These are phyloP conservation scores for Santalum album DNA, from an alignment of 164 flowering plant genomes.

Conservation along the genomic window DNA sequence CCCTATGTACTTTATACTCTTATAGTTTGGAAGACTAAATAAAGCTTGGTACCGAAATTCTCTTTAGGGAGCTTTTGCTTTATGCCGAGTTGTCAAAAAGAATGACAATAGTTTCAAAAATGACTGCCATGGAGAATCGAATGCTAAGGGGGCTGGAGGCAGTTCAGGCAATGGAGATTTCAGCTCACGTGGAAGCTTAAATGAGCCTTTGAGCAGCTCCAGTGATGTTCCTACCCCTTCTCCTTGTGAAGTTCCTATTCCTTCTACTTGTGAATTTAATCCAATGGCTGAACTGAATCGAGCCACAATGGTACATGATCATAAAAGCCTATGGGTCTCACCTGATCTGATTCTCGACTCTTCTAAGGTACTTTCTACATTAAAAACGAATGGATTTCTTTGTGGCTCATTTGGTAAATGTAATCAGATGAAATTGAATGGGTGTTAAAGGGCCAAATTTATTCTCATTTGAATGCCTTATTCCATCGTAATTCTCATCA, in stretches of 20 bases:
- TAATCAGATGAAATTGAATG: no score
- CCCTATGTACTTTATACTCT: no score
- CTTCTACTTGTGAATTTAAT: slow-evolving; percentile 34
- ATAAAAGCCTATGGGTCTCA: slow-evolving; percentile 33
- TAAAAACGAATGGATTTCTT: no score
- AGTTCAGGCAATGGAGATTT: slow-evolving; percentile 25
- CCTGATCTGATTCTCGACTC: slow-evolving; percentile 58
- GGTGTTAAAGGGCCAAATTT: no score
- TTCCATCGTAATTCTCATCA: no score
- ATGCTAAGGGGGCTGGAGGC: slow-evolving; percentile 30
- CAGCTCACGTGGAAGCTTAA: slow-evolving; percentile 15
- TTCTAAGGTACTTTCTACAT: slow-evolving; percentile 45
- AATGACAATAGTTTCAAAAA: slow-evolving; percentile 32
- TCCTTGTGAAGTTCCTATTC: slow-evolving; percentile 36
- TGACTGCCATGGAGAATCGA: slow-evolving; percentile 29
- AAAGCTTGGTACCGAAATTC: not conserved
- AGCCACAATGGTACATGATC: slow-evolving; percentile 16
- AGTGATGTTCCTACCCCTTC: slow-evolving; percentile 25
- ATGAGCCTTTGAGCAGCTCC: slow-evolving; percentile 24
- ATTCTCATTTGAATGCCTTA: no score
- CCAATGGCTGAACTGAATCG: slow-evolving; percentile 21
- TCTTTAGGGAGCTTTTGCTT: slow-evolving; percentile 66
- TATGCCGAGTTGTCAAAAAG: slow-evolving; percentile 74
- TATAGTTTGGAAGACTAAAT: no score
- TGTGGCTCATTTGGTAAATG: no score